These are phyloP conservation scores for Kodamaea kakaduensis DNA, from an alignment of 805 yeast species.

Conservation along the genomic window DNA sequence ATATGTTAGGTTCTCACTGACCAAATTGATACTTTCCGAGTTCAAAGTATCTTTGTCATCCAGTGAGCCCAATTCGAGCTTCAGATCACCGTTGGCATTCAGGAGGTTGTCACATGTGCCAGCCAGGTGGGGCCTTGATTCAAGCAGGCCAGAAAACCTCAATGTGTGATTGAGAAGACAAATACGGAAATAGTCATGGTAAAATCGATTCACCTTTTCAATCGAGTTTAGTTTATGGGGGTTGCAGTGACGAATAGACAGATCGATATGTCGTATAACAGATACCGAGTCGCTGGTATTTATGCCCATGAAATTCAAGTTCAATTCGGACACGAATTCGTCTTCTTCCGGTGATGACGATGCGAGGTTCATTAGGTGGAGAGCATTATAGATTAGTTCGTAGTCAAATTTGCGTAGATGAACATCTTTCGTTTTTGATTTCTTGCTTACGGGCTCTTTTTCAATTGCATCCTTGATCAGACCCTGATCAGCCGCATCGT, in stretches of 20 bases:
- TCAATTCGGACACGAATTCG: constrained; percentile 1
- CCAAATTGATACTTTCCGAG: too few relatives aligned
- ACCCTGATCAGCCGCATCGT: too few relatives aligned
- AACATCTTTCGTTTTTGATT: too few relatives aligned
- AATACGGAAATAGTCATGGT: constrained; percentile 17
- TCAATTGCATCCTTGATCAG: too few relatives aligned
- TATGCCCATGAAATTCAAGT: background rate
- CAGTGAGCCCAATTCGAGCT: too few relatives aligned
- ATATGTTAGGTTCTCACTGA: too few relatives aligned
- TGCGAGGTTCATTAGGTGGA: constrained; percentile 13
- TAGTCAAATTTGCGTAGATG: constrained; percentile 12
- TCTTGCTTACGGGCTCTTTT: too few relatives aligned
- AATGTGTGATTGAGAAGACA: constrained; percentile 13
- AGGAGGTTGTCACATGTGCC: too few relatives aligned
- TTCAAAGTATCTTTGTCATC: too few relatives aligned
- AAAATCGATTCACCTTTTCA: constrained; percentile 10
- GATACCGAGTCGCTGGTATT: background rate
- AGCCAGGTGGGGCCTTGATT: too few relatives aligned
- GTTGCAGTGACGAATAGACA: background rate
- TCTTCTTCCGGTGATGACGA: background rate
- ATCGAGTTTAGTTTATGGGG: background rate
- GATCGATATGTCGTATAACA: background rate
- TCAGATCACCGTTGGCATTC: too few relatives aligned
- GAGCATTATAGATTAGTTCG: constrained; percentile 21
- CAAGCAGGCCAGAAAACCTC: too few relatives aligned